phyloP scores from a whole-genome alignment of 352 stramenopile species.

The Pythium angustatum region DNA sequence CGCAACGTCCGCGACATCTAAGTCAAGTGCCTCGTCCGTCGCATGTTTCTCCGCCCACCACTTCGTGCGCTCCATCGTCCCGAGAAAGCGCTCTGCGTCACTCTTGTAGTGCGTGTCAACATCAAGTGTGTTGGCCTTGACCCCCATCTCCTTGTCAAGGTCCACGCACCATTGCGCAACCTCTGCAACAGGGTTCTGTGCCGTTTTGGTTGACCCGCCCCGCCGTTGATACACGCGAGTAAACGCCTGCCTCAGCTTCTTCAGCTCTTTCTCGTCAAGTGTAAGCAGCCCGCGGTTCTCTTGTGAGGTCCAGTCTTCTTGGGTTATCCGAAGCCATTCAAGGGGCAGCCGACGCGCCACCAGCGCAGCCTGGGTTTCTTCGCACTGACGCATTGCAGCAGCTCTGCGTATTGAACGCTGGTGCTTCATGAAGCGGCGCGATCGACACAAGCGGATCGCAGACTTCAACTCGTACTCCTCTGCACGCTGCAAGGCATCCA shows the following conservation, averaged over 20 bases:
- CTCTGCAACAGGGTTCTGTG: background rate
- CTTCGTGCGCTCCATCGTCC: slow-evolving; percentile 2
- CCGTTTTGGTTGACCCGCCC: background rate
- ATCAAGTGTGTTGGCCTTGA: background rate
- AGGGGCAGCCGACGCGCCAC: background rate
- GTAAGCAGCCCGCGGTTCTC: slow-evolving; percentile 46
- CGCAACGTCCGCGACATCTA: slow-evolving; percentile 39
- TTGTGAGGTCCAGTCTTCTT: slow-evolving; percentile 47
- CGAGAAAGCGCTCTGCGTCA: slow-evolving; percentile 14
- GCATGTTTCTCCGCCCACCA: slow-evolving; percentile 30
- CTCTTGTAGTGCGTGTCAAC: background rate
- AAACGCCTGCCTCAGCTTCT: slow-evolving; percentile 23
- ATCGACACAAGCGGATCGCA: slow-evolving; percentile 12
- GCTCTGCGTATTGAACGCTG: slow-evolving; percentile 32
- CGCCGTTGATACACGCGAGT: slow-evolving; percentile 3
- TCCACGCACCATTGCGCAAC: slow-evolving; percentile 7
- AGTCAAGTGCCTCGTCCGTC: slow-evolving; percentile 6
- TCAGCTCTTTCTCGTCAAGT: slow-evolving; percentile 43
- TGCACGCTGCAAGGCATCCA: background rate
- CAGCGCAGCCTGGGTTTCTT: background rate
- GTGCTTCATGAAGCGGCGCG: slow-evolving; percentile 45
- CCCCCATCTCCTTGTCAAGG: slow-evolving; percentile 21
- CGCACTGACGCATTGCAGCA: slow-evolving; percentile 1
- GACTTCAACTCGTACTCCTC: slow-evolving; percentile 11
- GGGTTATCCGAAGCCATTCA: slow-evolving; percentile 60